Conservation (phyloP, 2,329 filamentous ascomycete genomes). For the Trichoderma polysporum region DNA sequence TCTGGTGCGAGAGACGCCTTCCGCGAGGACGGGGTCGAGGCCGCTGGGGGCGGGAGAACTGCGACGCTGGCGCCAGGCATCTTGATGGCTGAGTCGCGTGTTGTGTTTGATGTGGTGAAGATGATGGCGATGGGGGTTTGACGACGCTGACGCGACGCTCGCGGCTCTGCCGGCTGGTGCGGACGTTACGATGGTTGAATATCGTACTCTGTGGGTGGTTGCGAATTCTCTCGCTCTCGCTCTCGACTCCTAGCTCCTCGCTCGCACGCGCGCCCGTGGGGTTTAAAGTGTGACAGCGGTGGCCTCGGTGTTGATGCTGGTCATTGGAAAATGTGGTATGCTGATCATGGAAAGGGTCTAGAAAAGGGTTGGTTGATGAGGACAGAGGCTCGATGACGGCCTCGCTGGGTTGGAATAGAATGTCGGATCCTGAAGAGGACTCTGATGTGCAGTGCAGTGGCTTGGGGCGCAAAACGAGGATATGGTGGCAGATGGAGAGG, state of each 20-base stretch:
- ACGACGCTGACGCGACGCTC: constrained; percentile 29
- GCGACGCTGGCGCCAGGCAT: constrained; percentile 73
- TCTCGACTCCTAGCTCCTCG: constrained; percentile 48
- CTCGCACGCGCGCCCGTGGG: constrained; percentile 65
- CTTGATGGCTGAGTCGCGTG: constrained; percentile 43
- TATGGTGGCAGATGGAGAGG: constrained; percentile 22
- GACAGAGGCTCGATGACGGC: constrained; percentile 33
- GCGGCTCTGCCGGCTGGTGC: constrained; percentile 31
- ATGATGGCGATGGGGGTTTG: constrained; percentile 27
- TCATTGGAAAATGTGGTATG: constrained; percentile 52
- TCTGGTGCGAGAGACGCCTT: constrained; percentile 79
- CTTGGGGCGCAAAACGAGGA: constrained; percentile 23
- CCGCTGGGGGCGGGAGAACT: constrained; percentile 60
- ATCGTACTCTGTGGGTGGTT: constrained; percentile 45
- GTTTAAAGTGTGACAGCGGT: constrained; percentile 68
- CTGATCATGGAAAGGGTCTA: constrained; percentile 44
- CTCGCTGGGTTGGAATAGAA: constrained; percentile 25
- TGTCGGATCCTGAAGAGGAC: constrained; percentile 27
- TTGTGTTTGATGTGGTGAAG: constrained; percentile 25
- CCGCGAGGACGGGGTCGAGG: constrained; percentile 69
- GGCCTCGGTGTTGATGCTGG: constrained; percentile 49
- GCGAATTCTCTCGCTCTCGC: constrained; percentile 30
- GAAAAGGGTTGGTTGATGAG: constrained; percentile 29
- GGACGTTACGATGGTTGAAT: constrained; percentile 58
- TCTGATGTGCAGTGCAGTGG: constrained; percentile 31